A percentile compares a stretch with the other conserved stretches of the same genome.
Evolutionary conservation across 257 asterid genomes (phyloP).

Genomic region (Solanum verrucosum): DNA sequence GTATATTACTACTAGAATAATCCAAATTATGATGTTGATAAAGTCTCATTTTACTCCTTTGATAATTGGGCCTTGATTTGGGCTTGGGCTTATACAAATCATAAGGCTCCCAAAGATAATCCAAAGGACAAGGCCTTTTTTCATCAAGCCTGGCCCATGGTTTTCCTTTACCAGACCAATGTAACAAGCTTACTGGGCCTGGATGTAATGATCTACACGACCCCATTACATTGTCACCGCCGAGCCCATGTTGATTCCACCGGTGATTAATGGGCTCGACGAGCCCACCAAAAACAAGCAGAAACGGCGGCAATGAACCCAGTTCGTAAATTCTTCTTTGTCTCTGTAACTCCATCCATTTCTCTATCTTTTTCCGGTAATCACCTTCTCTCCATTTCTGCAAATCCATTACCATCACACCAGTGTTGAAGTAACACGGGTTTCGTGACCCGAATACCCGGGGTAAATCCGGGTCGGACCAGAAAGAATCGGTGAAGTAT

Average conservation of each 20-base stretch:
- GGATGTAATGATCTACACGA: constrained; percentile 65
- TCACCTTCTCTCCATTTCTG: constrained; percentile 61
- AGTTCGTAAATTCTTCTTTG: constrained; percentile 53
- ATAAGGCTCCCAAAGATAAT: constrained; percentile 63
- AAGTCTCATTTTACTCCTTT: constrained; percentile 6
- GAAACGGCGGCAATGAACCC: constrained; percentile 66
- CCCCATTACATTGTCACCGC: constrained; percentile 75
- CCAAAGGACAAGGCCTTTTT: constrained; percentile 62
- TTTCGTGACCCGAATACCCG: constrained; percentile 32
- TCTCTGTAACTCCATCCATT: constrained; percentile 72
- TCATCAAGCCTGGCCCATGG: constrained; percentile 76
- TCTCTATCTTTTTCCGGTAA: constrained; percentile 39
- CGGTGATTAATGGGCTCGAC: constrained; percentile 61
- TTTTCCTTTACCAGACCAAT: constrained; percentile 83
- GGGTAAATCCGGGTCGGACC: constrained; percentile 49
- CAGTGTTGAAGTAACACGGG: constrained; percentile 78
- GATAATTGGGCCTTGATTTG: constrained; percentile 10
- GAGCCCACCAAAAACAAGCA: constrained; percentile 58
- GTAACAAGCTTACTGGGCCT: constrained; percentile 74
- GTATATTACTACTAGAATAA: constrained; percentile 5
- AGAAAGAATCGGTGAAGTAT: constrained; percentile 51
- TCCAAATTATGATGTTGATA: constrained; percentile 3
- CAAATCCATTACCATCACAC: constrained; percentile 73
- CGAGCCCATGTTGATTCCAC: constrained; percentile 85
- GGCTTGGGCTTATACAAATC: constrained; percentile 42